Base-by-base conservation (phyloP, 108 stramenopile genomes). In the Skeletonema marinoi region DNA sequence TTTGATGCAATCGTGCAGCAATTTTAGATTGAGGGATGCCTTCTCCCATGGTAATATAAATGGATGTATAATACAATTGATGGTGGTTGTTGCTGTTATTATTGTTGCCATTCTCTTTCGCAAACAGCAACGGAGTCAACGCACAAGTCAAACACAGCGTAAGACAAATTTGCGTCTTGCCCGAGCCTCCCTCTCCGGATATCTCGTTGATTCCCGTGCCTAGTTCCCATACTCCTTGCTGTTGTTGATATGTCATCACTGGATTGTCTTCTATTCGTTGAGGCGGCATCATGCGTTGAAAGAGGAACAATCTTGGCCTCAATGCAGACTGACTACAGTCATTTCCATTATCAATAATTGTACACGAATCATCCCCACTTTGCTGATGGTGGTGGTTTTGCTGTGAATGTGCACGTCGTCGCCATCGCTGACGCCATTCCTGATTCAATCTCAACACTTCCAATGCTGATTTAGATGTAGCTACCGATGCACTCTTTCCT, bases 81-180 rank as follows among this genome's bases (percentile, higher is more conserved):
- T 60, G 4, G n/a, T 71, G 17, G 60, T 8, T 65, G 60, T 3
- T 77, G 64, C 59, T 14, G 68, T n/a, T 32, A 32, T 46, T n/a
- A 8, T 0, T 66, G 19, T 3, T 66, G 33, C 6, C 30, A 13
- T 38, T 29, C 19, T 6, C 1, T 14, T 6, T 12, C 1, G 12
- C 35, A 14, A 35, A 36, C 59, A 60, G 12, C 12, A 65, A 5
- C 8, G 59, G 69, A 19, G 38, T 83, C 65, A 48, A 79, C 38
- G 69, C 82, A 68, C 79, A 86, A 7, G 61, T 77, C 11, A 86
- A 81, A 65, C 85, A 87, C 3, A 91, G 42, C 17, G 84, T 74
- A 14, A 90, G 62, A 33, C 86, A 87, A 6, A 89, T 48, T 74
- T 93, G 92, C 17, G 92, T 91, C 68, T 93, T 93, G 11, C 92